Evolutionary conservation across 2,329 filamentous ascomycete genomes (phyloP).

Genomic region (Mariannaea elegans): DNA sequence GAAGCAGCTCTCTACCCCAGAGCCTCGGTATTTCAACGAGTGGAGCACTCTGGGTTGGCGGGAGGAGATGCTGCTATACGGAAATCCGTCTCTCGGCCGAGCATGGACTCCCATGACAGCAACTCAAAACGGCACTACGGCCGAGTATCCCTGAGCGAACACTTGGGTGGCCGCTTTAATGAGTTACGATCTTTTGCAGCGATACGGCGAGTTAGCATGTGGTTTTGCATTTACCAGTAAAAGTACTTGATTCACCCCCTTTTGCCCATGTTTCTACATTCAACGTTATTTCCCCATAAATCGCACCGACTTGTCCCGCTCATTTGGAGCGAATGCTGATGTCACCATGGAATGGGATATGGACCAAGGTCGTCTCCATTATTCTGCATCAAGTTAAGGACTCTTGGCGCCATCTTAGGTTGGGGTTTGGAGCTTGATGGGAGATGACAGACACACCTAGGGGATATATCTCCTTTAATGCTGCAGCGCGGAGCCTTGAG

Average conservation of each 20-base stretch:
- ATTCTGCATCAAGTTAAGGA: neutral
- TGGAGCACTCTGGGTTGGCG: slow-evolving; percentile 62
- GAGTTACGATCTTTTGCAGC: slow-evolving; percentile 23
- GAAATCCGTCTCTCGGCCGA: slow-evolving; percentile 51
- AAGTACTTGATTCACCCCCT: slow-evolving; percentile 22
- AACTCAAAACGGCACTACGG: slow-evolving; percentile 29
- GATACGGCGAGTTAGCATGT: slow-evolving; percentile 30
- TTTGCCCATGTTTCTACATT: slow-evolving; percentile 10
- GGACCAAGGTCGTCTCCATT: slow-evolving; percentile 3
- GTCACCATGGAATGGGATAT: neutral
- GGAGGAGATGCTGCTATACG: slow-evolving; percentile 51
- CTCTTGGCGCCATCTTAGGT: no score
- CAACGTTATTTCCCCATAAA: slow-evolving; percentile 6
- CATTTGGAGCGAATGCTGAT: slow-evolving; percentile 5
- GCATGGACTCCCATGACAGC: slow-evolving; percentile 53
- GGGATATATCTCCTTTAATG: neutral
- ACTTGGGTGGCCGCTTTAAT: slow-evolving; percentile 19
- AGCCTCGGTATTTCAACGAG: slow-evolving; percentile 49
- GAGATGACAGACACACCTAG: no score
- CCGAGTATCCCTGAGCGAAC: slow-evolving; percentile 45
- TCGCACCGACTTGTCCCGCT: neutral
- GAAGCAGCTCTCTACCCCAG: slow-evolving; percentile 48
- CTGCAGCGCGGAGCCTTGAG: neutral
- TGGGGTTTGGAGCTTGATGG: no score
- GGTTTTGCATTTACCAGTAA: slow-evolving; percentile 32